Evolutionary conservation across 163 green algal species (phyloP), one percentile per base, ranked within the genome.

Genomic region (Scenedesmus sp.): DNA sequence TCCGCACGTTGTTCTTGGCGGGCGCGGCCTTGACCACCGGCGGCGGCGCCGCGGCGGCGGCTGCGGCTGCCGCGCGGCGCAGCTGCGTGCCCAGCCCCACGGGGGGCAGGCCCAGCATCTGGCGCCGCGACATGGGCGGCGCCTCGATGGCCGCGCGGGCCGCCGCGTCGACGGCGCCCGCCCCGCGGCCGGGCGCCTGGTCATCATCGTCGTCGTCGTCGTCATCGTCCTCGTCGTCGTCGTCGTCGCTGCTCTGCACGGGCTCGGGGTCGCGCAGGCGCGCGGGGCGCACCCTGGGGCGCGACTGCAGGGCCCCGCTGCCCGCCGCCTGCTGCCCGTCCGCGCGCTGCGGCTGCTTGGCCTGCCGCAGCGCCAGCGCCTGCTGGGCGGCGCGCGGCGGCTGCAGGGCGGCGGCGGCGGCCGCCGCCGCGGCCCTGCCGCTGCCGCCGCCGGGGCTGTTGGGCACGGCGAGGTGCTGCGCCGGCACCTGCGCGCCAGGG

Each of bases 1-100:
- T n/a, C 39, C 39, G 39, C 10, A 76, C 67, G 42, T 76, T 34
- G 47, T 34, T 76, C 67, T 65, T 76, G 9, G 67, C 50, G 13
- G 67, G 67, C 51, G 51, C 44, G 6, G 58, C 14, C 50, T 42
- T 64, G 20, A 39, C 51, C 1, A 76, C 3, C 42, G 24, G 51
- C 67, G 24, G 4, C 65, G n/a, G 33, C 62, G 39, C 29, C 65
- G 4, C 65, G 17, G 62, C 33, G 50, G 28, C 65, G 33, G 51
- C 45, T 13, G 17, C 29, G 24, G 11, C 64, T 74, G 64, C 42
- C 18, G 4, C 28, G 26, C 28, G 44, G 31, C 56, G 63, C 63
- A 50, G 14, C 17, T 74, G 64, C 15, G 44, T 18, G 26, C 66
- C 51, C 67, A 77, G 53, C 9, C 69, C 69, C 50, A 77, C 53